These are phyloP conservation scores for Groenewaldozyma tartarivorans DNA, from an alignment of 805 yeast genomes.

Conservation along the genomic window DNA sequence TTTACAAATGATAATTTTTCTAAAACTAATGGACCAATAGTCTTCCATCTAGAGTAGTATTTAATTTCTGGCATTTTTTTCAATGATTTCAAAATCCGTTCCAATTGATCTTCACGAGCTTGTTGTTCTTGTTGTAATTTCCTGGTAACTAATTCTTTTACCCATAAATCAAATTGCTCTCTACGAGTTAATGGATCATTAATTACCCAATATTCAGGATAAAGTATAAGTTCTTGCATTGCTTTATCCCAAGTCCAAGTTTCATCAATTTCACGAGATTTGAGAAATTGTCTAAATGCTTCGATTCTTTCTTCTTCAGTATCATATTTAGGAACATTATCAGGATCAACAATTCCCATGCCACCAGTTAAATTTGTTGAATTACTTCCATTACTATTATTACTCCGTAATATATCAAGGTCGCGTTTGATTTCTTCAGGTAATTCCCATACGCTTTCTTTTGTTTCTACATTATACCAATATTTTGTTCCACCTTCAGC, in stretches of 20 bases:
- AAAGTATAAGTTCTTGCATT: constrained; percentile 45
- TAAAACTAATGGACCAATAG: constrained; percentile 45
- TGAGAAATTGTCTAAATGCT: constrained; percentile 44
- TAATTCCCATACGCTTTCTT: constrained; percentile 72
- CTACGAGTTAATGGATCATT: constrained; percentile 53
- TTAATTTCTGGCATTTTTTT: constrained; percentile 38
- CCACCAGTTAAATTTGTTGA: neutral
- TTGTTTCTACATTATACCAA: constrained; percentile 56
- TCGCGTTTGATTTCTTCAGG: constrained; percentile 48
- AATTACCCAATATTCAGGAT: constrained; percentile 61
- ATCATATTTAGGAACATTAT: constrained; percentile 8
- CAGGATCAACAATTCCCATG: neutral
- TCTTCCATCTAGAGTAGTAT: constrained; percentile 56
- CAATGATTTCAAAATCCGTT: constrained; percentile 39
- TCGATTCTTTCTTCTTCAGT: constrained; percentile 29
- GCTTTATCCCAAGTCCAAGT: constrained; percentile 68
- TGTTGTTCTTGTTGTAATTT: constrained; percentile 39
- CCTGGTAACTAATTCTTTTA: constrained; percentile 25
- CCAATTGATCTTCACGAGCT: constrained; percentile 41
- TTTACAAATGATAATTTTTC: constrained; percentile 36
- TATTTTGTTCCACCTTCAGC: constrained; percentile 54
- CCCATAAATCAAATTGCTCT: constrained; percentile 53
- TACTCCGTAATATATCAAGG: neutral
- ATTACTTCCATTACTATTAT: too few relatives aligned
- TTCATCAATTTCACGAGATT: constrained; percentile 50